A percentile compares a stretch with the other conserved stretches of the same genome.
Evolutionary conservation across 176 grass and related monocot genomes (phyloP).

Genomic region (Lolium rigidum): DNA sequence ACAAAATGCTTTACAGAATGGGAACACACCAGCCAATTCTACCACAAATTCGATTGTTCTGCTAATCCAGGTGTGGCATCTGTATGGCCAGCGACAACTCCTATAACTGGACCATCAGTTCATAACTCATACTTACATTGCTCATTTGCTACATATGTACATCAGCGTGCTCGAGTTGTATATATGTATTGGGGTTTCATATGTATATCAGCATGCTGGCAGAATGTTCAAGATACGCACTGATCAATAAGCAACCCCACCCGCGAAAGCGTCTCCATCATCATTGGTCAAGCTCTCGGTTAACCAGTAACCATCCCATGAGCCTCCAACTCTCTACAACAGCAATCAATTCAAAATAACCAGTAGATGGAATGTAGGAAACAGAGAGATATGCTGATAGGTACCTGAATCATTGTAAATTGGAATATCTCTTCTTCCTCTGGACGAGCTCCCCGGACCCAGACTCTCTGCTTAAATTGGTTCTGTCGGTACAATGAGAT

Average conservation of each 20-base stretch:
- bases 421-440: slow-evolving; percentile 93
- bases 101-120: not conserved
- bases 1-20: slow-evolving; percentile 15
- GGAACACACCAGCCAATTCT: not conserved
- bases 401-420: slow-evolving; percentile 95
- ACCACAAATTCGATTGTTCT: not conserved
- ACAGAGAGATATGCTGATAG: slow-evolving; percentile 16
- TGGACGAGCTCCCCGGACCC: slow-evolving; percentile 57
- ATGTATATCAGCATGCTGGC: not conserved
- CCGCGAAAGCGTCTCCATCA: slow-evolving; percentile 66
- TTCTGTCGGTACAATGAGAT: not conserved
- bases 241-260: slow-evolving; percentile 86
- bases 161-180: not conserved
- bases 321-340: slow-evolving; percentile 73
- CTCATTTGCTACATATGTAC: slow-evolving; percentile 12
- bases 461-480: slow-evolving; percentile 16
- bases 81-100: not conserved
- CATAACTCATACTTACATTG: not conserved
- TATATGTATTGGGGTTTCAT: not conserved
- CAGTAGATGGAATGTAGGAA: slow-evolving; percentile 15
- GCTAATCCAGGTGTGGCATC: slow-evolving; percentile 6
- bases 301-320: slow-evolving; percentile 93
- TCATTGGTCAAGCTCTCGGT: slow-evolving; percentile 88
- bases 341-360: slow-evolving; percentile 31
- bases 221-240: not conserved